A percentile compares a stretch with the other conserved stretches of the same genome.
phyloP scores from a whole-genome alignment of 768 basidiomycete genomes.

The Suillus subalutaceus region DNA sequence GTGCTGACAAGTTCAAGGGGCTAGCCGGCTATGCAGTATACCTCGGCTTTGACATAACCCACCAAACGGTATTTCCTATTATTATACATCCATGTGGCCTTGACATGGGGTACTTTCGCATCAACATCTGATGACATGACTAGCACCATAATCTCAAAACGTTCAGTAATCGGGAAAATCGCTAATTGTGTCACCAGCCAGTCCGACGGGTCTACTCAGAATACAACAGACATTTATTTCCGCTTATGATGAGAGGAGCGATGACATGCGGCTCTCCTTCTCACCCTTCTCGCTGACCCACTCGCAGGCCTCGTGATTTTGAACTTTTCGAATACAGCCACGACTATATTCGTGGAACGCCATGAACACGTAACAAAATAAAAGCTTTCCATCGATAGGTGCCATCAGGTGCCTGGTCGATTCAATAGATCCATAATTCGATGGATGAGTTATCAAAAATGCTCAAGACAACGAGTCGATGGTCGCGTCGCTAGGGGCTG shows the following conservation, averaged over 20 bases:
- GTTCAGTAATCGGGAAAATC: background rate
- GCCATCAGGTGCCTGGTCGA: too few species aligned
- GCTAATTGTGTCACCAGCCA: background rate
- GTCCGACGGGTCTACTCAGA: background rate
- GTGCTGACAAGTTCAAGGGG: too few species aligned
- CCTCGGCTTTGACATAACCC: background rate
- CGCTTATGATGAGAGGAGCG: background rate
- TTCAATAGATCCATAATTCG: too few species aligned
- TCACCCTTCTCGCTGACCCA: background rate
- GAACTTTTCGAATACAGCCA: background rate
- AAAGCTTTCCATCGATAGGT: background rate
- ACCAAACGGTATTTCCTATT: background rate
- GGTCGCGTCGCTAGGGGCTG: background rate
- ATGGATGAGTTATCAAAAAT: background rate
- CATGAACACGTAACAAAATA: background rate
- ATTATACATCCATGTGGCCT: background rate
- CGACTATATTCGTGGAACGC: background rate
- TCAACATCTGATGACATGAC: background rate
- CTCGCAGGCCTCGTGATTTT: background rate
- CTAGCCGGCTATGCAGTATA: too few species aligned
- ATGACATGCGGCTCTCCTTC: background rate
- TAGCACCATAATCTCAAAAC: background rate
- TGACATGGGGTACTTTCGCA: background rate
- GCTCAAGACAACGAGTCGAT: background rate
- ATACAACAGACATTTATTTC: background rate